phyloP scores from a whole-genome alignment of 768 basidiomycete genomes.

The Cystobasidium tubakii region DNA sequence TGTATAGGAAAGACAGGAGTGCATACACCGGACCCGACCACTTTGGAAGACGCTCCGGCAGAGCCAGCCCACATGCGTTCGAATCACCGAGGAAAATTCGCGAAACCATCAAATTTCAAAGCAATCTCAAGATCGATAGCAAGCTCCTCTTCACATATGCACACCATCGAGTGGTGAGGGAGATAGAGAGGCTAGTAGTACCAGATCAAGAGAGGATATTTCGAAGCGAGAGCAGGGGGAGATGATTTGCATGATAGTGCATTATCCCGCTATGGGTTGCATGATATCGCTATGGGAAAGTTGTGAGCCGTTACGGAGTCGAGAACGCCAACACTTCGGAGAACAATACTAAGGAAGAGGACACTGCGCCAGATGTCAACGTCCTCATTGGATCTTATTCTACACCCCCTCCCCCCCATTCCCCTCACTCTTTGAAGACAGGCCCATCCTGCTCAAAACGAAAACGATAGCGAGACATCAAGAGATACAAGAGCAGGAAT shows the following conservation, averaged over 20 bases:
- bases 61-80: neutral
- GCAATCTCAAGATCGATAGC: neutral
- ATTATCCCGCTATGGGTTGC: no score
- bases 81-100: neutral
- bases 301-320: neutral
- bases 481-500: no score
- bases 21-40: neutral
- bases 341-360: no score
- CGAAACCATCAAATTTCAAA: no score
- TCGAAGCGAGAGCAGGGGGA: neutral
- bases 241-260: conserved; percentile 16
- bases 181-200: conserved; percentile 11
- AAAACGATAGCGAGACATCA: neutral
- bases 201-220: neutral
- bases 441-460: no score
- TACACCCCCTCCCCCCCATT: neutral
- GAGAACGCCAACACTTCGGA: neutral
- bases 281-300: neutral
- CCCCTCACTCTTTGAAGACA: neutral
- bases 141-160: no score
- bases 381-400: no score
- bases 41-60: neutral
- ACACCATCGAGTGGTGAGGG: neutral
- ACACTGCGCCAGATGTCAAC: no score
- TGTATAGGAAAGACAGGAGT: neutral